phyloP scores from a whole-genome alignment of 257 asterid genomes.

The Voacanga thouarsii region DNA sequence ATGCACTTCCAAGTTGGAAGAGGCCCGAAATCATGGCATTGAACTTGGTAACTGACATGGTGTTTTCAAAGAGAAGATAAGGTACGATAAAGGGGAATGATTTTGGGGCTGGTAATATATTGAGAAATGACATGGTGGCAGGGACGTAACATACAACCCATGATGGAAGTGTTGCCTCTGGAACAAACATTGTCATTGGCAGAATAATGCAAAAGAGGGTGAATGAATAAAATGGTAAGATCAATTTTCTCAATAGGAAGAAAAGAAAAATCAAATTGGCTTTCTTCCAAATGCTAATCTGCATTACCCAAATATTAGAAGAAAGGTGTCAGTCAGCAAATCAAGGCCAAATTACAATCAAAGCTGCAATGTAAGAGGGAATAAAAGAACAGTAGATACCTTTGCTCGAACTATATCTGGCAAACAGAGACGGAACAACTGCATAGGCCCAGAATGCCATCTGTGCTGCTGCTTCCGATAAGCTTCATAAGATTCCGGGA shows the following conservation, averaged over 20 bases:
- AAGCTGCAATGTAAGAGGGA: not conserved
- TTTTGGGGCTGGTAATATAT: constrained; percentile 80
- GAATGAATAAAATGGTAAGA: constrained; percentile 89
- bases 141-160: constrained; percentile 94
- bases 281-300: constrained; percentile 52
- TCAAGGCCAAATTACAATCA: not conserved
- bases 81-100: constrained; percentile 94
- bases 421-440: constrained; percentile 86
- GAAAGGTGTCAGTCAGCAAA: not conserved
- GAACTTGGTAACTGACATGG: constrained; percentile 95
- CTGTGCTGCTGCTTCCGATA: constrained; percentile 91
- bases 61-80: constrained; percentile 81
- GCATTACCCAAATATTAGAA: constrained; percentile 18
- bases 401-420: constrained; percentile 71
- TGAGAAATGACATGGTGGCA: constrained; percentile 71
- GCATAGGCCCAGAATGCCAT: constrained; percentile 99
- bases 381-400: constrained; percentile 30
- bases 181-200: constrained; percentile 93
- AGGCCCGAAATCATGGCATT: constrained; percentile 94
- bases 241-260: constrained; percentile 71
- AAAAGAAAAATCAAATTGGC: constrained; percentile 56
- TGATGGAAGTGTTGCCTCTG: constrained; percentile 80
- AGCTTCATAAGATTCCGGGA: constrained; percentile 96
- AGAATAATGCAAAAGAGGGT: constrained; percentile 87
- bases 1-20: constrained; percentile 86